Percentiles rank a stretch among this genome's conserved stretches.
Evolutionary conservation across 495 filamentous ascomycete genomes (phyloP).

Genomic region (Penicillium coprophilum): DNA sequence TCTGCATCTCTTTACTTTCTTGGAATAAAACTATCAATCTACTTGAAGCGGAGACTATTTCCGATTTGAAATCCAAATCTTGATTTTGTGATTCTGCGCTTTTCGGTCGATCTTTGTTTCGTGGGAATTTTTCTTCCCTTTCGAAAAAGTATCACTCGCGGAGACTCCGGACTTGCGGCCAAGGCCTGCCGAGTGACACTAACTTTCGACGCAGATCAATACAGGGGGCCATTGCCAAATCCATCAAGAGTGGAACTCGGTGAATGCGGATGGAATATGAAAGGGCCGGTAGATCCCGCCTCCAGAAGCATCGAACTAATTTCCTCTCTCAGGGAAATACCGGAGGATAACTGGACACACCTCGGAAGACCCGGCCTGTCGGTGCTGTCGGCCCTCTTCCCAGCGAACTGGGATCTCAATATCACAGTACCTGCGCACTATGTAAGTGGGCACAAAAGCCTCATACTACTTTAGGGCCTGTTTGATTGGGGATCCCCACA

Average conservation of each 20-base stretch:
- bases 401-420: background rate
- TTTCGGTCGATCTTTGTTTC: background rate
- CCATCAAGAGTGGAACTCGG: background rate
- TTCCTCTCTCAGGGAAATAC: background rate
- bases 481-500: background rate
- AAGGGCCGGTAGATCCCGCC: constrained; percentile 12
- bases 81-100: too few species aligned
- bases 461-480: background rate
- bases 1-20: constrained; percentile 6
- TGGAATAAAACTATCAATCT: background rate
- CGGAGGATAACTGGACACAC: background rate
- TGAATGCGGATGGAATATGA: constrained; percentile 9
- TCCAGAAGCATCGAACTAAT: background rate
- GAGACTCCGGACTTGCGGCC: background rate
- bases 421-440: constrained; percentile 2
- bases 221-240: background rate
- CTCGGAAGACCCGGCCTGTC: constrained; percentile 5
- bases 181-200: constrained; percentile 1
- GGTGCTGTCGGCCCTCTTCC: background rate
- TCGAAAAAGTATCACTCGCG: background rate
- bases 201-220: constrained; percentile 5
- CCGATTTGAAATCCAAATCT: background rate
- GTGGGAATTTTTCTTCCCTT: background rate
- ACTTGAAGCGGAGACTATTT: constrained; percentile 4
- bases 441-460: background rate